phyloP scores from a whole-genome alignment of 345 rosid genomes.

The Gossypium thurberi region DNA sequence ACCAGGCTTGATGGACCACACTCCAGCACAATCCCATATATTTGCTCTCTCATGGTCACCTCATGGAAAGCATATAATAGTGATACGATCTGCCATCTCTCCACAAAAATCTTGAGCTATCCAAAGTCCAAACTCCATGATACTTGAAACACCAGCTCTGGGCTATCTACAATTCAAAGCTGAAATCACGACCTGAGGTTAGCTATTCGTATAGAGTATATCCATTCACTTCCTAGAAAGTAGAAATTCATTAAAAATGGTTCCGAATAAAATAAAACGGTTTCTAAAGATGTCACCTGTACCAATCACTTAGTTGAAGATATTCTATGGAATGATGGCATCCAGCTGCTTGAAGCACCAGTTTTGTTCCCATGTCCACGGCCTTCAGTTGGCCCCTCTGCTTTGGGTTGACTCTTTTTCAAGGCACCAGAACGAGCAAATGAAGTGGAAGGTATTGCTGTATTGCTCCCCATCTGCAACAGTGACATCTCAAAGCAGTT shows the following conservation, averaged over 20 bases:
- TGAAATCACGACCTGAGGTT: background rate
- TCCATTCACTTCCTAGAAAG: background rate
- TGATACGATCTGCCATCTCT: background rate
- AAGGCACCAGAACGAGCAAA: slow-evolving; percentile 17
- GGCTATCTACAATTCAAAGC: slow-evolving; percentile 18
- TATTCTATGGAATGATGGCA: slow-evolving; percentile 21
- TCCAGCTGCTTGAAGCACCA: slow-evolving; percentile 34
- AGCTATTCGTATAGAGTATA: background rate
- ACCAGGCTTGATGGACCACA: slow-evolving; percentile 16
- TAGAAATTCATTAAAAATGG: background rate
- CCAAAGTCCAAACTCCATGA: slow-evolving; percentile 17
- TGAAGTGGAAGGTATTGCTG: slow-evolving; percentile 25
- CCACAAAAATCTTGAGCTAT: slow-evolving; percentile 12
- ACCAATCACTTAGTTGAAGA: slow-evolving; percentile 32
- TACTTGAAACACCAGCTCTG: slow-evolving; percentile 1
- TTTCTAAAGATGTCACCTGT: background rate
- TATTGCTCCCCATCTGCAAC: slow-evolving; percentile 22
- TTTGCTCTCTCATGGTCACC: slow-evolving; percentile 20
- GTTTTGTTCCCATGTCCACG: slow-evolving; percentile 21
- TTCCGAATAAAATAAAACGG: background rate
- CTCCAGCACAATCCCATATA: slow-evolving; percentile 21
- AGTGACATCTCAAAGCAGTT: slow-evolving; percentile 8
- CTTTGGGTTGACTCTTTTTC: slow-evolving; percentile 21
- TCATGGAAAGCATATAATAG: slow-evolving; percentile 11
- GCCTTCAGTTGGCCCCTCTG: slow-evolving; percentile 22